Evolutionary conservation across 1,284 basidiomycete species (phyloP).

Genomic region (Boletellus deceptivus): DNA sequence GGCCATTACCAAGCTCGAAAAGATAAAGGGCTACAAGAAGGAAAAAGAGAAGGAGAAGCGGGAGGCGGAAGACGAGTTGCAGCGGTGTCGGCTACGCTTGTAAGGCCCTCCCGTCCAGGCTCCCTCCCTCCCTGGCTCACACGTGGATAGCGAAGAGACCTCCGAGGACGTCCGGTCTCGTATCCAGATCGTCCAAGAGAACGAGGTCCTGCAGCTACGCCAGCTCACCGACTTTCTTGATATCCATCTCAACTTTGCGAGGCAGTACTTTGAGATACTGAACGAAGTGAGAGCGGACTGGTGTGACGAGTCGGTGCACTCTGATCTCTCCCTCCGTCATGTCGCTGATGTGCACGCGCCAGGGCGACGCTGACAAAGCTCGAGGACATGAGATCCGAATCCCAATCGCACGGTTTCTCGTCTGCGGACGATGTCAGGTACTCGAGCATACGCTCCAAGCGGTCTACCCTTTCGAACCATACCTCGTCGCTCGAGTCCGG

Average conservation of each 20-base stretch:
- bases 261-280: conserved; percentile 67
- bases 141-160: conserved; percentile 66
- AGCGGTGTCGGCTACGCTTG: conserved; percentile 70
- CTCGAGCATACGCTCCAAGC: conserved; percentile 24
- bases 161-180: conserved; percentile 74
- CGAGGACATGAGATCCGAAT: conserved; percentile 13
- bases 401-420: conserved; percentile 10
- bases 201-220: conserved; percentile 66
- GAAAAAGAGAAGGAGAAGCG: conserved; percentile 66
- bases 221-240: conserved; percentile 71
- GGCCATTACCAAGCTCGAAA: conserved; percentile 64
- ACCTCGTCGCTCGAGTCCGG: conserved; percentile 34
- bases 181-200: conserved; percentile 75
- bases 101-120: conserved; percentile 38
- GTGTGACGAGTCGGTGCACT: conserved; percentile 53
- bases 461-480: conserved; percentile 24
- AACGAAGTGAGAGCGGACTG: conserved; percentile 65
- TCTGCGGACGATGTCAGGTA: conserved; percentile 15
- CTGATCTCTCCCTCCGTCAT: neutral
- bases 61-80: conserved; percentile 76
- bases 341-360: conserved; percentile 8
- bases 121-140: conserved; percentile 3
- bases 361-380: conserved; percentile 24
- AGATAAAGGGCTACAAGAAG: conserved; percentile 64
- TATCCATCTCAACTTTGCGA: conserved; percentile 69